Percentiles rank a stretch among this genome's conserved stretches.
Evolutionary conservation across 2,329 filamentous ascomycete species (phyloP).

Genomic region (Colletotrichum echinochloae): DNA sequence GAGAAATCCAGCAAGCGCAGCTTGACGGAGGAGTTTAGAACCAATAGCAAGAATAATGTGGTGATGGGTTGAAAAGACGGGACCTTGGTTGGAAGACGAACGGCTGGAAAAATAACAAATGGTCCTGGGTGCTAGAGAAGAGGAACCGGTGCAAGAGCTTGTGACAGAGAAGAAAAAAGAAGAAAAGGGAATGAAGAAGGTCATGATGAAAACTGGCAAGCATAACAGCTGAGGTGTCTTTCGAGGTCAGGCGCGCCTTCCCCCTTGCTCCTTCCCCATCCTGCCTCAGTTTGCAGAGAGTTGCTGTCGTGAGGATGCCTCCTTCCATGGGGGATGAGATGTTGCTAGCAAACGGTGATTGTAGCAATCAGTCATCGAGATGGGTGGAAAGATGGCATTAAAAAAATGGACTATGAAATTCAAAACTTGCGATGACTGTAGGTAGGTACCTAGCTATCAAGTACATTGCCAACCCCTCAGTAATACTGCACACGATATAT

Average conservation of each 20-base stretch:
- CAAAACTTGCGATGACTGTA: no score
- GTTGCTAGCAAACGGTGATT: background rate
- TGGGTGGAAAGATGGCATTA: background rate
- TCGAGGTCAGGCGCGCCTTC: background rate
- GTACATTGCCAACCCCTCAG: no score
- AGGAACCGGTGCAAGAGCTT: background rate
- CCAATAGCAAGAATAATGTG: background rate
- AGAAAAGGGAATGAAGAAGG: background rate
- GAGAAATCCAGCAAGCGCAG: background rate
- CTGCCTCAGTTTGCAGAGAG: background rate
- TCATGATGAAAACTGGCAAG: no score
- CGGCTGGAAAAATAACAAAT: background rate
- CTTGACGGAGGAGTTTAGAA: background rate
- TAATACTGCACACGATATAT: background rate
- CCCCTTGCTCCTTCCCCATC: no score
- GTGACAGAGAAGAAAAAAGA: background rate
- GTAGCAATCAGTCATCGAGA: background rate
- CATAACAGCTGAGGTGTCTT: background rate
- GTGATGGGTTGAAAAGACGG: background rate
- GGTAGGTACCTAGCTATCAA: background rate
- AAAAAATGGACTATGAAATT: background rate
- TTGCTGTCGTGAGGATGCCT: background rate
- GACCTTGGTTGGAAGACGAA: background rate
- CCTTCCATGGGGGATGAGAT: background rate
- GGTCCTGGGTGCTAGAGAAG: background rate